Evolutionary conservation across 2,329 filamentous ascomycete genomes (phyloP).

Genomic region (Eutypa lata): DNA sequence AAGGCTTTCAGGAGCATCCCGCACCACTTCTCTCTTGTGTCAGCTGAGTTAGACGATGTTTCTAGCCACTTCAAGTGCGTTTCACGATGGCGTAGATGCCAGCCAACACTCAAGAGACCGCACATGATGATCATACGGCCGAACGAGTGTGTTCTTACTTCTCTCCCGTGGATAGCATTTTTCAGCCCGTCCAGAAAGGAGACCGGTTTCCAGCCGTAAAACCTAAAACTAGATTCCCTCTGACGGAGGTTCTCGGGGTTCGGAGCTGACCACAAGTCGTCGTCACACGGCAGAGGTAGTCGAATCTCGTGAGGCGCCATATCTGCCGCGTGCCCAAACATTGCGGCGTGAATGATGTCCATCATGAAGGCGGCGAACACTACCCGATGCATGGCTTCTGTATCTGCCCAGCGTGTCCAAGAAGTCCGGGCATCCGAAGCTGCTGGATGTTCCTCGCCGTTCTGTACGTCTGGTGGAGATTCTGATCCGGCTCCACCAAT

Average conservation of each 20-base stretch:
- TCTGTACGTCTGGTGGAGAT: conserved; percentile 68
- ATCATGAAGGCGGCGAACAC: conserved; percentile 89
- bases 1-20: conserved; percentile 74
- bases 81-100: conserved; percentile 86
- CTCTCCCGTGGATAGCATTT: conserved; percentile 75
- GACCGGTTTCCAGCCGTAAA: conserved; percentile 69
- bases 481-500: conserved; percentile 78
- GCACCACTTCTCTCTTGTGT: conserved; percentile 70
- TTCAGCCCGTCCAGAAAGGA: conserved; percentile 85
- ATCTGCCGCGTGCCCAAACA: conserved; percentile 87
- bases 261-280: conserved; percentile 79
- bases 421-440: conserved; percentile 47
- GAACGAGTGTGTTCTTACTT: conserved; percentile 82
- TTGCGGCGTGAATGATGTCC: conserved; percentile 83
- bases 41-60: conserved; percentile 60
- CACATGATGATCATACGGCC: conserved; percentile 89
- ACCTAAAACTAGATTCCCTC: conserved; percentile 71
- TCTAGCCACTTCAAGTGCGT: conserved; percentile 79
- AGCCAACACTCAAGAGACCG: conserved; percentile 83
- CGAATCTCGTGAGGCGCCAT: conserved; percentile 91
- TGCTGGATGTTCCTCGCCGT: conserved; percentile 52
- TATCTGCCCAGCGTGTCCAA: conserved; percentile 87
- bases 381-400: conserved; percentile 80
- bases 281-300: conserved; percentile 81
- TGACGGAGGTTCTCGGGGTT: conserved; percentile 74